A percentile compares a stretch with the other conserved stretches of the same genome.
Conservation (phyloP, 2,329 filamentous ascomycete species). For the Dothideomycetes sp. region DNA sequence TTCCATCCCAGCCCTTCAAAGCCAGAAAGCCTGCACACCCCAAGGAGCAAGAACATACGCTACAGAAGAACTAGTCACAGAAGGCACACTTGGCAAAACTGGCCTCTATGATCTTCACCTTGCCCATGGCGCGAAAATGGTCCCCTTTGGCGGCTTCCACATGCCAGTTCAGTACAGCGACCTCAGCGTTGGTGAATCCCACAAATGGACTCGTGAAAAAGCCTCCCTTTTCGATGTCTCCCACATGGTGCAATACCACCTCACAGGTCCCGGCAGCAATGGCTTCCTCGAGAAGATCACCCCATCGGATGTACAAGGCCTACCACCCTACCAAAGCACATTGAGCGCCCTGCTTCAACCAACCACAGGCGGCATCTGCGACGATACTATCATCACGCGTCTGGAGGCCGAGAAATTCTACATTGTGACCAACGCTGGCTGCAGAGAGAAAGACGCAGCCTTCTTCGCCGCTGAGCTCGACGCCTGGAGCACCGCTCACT, state of each 20-base stretch:
- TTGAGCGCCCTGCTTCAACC: conserved; percentile 77
- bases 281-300: conserved; percentile 77
- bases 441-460: conserved; percentile 73
- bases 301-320: conserved; percentile 57
- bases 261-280: conserved; percentile 69
- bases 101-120: conserved; percentile 71
- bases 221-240: conserved; percentile 91
- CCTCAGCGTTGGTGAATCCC: conserved; percentile 69
- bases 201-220: conserved; percentile 78
- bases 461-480: conserved; percentile 64
- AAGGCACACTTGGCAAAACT: conserved; percentile 33
- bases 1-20: not conserved
- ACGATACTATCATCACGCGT: conserved; percentile 84
- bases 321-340: conserved; percentile 60
- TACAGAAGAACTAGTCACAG: not conserved
- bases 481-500: conserved; percentile 41
- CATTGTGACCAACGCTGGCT: conserved; percentile 90
- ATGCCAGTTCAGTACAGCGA: conserved; percentile 88
- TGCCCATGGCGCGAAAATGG: conserved; percentile 77
- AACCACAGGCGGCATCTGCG: conserved; percentile 77
- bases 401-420: conserved; percentile 67
- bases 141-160: conserved; percentile 83
- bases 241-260: conserved; percentile 86
- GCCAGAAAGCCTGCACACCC: not conserved
- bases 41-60: conserved; percentile 4